Evolutionary conservation across 768 basidiomycete species (phyloP).

Genomic region (Naganishia vishniacii): DNA sequence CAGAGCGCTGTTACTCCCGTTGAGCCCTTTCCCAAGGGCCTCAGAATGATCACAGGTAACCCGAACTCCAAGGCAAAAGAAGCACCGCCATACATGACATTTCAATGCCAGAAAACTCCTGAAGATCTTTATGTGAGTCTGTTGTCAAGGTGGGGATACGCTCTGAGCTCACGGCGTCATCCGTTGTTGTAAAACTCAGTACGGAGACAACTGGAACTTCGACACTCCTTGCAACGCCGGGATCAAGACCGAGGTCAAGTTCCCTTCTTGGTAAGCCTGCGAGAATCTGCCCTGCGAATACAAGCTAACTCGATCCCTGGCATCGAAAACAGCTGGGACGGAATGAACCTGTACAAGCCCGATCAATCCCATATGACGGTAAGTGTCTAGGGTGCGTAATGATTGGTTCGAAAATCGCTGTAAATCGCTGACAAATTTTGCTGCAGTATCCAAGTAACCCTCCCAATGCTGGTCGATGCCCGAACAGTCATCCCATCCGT

Average conservation of each 20-base stretch:
- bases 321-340: slow-evolving; percentile 43
- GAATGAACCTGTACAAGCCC: slow-evolving; percentile 38
- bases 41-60: slow-evolving; percentile 37
- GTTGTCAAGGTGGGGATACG: no score
- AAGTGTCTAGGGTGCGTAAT: background rate
- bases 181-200: background rate
- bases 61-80: slow-evolving; percentile 12
- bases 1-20: background rate
- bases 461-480: slow-evolving; percentile 31
- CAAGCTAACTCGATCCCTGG: no score
- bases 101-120: slow-evolving; percentile 5
- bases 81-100: background rate
- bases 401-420: no score
- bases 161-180: background rate
- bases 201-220: slow-evolving; percentile 33
- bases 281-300: background rate
- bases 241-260: slow-evolving; percentile 35
- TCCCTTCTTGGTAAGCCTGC: slow-evolving; percentile 5
- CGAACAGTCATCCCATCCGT: slow-evolving; percentile 40
- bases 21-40: slow-evolving; percentile 35
- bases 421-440: no score
- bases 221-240: slow-evolving; percentile 31
- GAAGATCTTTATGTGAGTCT: slow-evolving; percentile 4
- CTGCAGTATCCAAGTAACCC: slow-evolving; percentile 10
- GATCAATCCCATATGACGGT: slow-evolving; percentile 37